These are phyloP conservation scores for Phytophthora litchii DNA, from an alignment of 352 stramenopile species.

Conservation along the genomic window DNA sequence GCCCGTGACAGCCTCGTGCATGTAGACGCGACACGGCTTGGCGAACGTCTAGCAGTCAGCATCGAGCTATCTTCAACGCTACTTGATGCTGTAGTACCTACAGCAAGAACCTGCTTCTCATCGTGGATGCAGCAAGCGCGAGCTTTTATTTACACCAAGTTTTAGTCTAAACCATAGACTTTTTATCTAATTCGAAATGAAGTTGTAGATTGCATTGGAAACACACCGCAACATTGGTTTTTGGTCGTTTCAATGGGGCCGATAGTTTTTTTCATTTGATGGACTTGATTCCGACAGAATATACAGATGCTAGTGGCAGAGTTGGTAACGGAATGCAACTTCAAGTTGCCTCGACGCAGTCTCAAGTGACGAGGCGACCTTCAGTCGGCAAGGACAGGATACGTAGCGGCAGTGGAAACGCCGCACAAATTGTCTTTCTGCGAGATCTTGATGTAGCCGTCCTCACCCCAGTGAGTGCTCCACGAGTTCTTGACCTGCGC, in stretches of 20 bases:
- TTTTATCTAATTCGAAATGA: constrained; percentile 26
- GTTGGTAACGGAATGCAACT: constrained; percentile 1
- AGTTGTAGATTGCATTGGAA: constrained; percentile 19
- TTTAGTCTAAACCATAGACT: not conserved
- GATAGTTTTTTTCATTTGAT: constrained; percentile 1
- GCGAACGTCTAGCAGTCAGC: constrained; percentile 5
- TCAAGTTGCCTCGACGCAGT: constrained; percentile 6
- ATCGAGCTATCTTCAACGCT: too few species aligned
- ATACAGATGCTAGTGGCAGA: constrained; percentile 7
- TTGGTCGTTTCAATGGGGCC: not conserved
- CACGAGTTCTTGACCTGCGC: constrained; percentile 92
- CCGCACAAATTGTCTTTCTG: constrained; percentile 96
- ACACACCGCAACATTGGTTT: not conserved
- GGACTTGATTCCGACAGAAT: constrained; percentile 11
- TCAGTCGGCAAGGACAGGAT: constrained; percentile 69
- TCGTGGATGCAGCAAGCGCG: not conserved
- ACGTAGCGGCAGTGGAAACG: constrained; percentile 90
- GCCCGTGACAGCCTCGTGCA: constrained; percentile 41
- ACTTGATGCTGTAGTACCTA: too few species aligned
- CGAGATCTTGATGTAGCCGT: constrained; percentile 92
- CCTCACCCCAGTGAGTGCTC: constrained; percentile 93
- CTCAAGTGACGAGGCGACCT: constrained; percentile 11
- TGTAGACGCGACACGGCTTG: constrained; percentile 6
- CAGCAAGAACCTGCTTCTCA: too few species aligned
- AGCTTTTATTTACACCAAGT: constrained; percentile 20